Conservation (phyloP, 345 rosid species). For the Populus pruinosa region DNA sequence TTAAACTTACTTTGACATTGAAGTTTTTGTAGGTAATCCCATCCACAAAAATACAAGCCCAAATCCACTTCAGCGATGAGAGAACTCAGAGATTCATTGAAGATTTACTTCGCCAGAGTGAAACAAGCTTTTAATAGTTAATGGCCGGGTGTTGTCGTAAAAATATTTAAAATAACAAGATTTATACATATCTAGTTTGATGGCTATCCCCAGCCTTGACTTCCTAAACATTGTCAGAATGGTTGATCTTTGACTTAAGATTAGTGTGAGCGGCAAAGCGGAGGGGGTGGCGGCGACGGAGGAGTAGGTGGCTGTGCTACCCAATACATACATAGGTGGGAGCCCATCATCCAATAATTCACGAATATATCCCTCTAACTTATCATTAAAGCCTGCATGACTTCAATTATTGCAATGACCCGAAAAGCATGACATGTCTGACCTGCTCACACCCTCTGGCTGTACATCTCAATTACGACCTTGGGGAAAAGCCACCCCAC, state of each 20-base stretch:
- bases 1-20: no score
- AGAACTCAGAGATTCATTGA: no score
- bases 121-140: no score
- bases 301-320: neutral
- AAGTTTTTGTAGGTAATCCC: no score
- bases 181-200: neutral
- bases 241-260: neutral
- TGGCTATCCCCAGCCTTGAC: neutral
- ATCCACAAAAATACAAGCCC: no score
- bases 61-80: no score
- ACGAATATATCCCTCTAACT: constrained; percentile 15
- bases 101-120: no score
- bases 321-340: neutral
- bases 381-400: constrained; percentile 81
- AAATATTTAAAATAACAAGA: neutral
- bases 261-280: neutral
- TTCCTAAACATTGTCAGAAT: neutral
- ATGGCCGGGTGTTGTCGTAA: no score
- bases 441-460: constrained; percentile 46
- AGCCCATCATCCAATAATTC: constrained; percentile 22
- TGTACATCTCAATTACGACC: constrained; percentile 16
- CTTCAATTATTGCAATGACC: constrained; percentile 94
- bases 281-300: neutral
- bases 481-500: constrained; percentile 21
- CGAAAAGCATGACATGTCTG: constrained; percentile 90